Percentiles rank a stretch among this genome's conserved stretches.
These are phyloP conservation scores for Echeveria elegans DNA, from an alignment of 164 flowering plant species.

Conservation along the genomic window DNA sequence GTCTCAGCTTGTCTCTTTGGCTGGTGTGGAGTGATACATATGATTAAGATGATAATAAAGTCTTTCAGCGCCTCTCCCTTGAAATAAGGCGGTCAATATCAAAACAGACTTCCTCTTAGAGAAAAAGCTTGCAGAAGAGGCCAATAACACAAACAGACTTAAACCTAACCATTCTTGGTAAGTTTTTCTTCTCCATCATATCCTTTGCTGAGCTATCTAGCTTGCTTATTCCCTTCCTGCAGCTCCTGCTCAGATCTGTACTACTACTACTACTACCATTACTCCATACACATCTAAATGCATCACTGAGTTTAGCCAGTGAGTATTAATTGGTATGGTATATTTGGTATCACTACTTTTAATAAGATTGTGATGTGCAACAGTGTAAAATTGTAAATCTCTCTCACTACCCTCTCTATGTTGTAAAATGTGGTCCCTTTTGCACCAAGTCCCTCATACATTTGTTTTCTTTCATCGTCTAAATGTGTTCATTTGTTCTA, in stretches of 20 bases:
- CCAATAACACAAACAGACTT: constrained; percentile 1
- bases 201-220: background rate
- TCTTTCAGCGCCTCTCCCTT: background rate
- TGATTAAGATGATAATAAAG: background rate
- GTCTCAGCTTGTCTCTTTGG: background rate
- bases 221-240: background rate
- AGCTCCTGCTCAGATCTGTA: background rate
- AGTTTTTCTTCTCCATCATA: background rate
- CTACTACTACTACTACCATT: background rate
- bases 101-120: background rate
- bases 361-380: background rate
- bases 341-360: background rate
- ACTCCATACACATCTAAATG: background rate
- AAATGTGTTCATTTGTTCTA: background rate
- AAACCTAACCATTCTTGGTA: background rate
- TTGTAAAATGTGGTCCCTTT: background rate
- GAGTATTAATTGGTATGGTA: background rate
- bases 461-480: background rate
- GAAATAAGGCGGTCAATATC: background rate
- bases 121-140: background rate
- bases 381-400: background rate
- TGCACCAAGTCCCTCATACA: background rate
- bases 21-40: background rate
- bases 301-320: background rate
- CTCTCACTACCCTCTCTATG: background rate